Evolutionary conservation across 352 stramenopile species (phyloP).

Genomic region (Lagenidium sp.): DNA sequence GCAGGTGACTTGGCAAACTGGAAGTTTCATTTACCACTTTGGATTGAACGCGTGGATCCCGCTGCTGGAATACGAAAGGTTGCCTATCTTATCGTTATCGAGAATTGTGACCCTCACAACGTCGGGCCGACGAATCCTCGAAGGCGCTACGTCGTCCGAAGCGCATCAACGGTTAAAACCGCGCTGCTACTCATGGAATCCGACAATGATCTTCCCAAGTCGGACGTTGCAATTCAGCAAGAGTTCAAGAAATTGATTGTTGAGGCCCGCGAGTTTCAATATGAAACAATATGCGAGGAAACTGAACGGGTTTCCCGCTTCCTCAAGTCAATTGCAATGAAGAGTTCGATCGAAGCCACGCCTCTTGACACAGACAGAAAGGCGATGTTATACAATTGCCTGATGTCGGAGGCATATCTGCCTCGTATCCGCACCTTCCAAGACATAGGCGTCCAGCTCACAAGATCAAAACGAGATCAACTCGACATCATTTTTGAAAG

Average conservation of each 20-base stretch:
- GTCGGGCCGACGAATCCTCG: conserved; percentile 5
- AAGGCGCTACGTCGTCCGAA: conserved; percentile 33
- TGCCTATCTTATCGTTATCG: conserved; percentile 51
- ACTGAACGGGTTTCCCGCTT: conserved; percentile 26
- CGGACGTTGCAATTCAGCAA: conserved; percentile 16
- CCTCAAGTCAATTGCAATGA: conserved; percentile 30
- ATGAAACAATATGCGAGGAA: conserved; percentile 54
- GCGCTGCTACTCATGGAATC: conserved; percentile 32
- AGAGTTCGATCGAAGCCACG: neutral
- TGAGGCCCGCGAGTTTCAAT: conserved; percentile 59
- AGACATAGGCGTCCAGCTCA: conserved; percentile 55
- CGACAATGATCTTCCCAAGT: conserved; percentile 11
- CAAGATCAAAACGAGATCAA: conserved; percentile 28
- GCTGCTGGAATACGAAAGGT: conserved; percentile 50
- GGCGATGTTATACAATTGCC: conserved; percentile 47
- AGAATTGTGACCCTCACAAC: conserved; percentile 5
- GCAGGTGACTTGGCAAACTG: conserved; percentile 24
- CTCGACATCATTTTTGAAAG: conserved; percentile 56
- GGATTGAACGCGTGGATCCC: conserved; percentile 61
- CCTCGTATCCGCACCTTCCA: conserved; percentile 28
- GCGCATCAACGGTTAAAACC: conserved; percentile 52
- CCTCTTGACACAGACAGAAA: conserved; percentile 18
- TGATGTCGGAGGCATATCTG: conserved; percentile 38
- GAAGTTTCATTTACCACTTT: conserved; percentile 50
- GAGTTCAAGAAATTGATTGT: conserved; percentile 41